Evolutionary conservation across 75 land plant genomes (phyloP), one percentile per base, ranked within the genome.

Genomic region (Azolla pinnata): DNA sequence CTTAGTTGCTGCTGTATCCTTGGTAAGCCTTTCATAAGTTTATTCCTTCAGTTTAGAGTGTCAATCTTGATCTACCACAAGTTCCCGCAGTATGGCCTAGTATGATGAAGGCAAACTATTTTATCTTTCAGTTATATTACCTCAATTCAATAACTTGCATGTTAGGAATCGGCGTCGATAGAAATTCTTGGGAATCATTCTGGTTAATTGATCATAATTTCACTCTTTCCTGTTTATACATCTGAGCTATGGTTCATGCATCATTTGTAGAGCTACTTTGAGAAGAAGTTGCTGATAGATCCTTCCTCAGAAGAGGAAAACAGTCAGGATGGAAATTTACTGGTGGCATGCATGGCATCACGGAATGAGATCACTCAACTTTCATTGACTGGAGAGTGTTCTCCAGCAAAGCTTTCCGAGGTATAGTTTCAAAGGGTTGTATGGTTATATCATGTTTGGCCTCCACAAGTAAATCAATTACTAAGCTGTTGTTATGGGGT

Each of bases 351-450:
- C 58, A 95, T 86, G 98, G 74, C 96, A 7, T 83, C 90, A 26
- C 81, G 86, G 16, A 79, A 86, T 48, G 99, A 89, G 58, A 79
- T 95, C 57, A 95, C 99, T 32, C 96, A 95, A 38, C 71, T 95
- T 2, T 79, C 75, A 16, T 31, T 89, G 45, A 89, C 90, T 1
- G 99, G 99, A 34, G 84, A 95, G 63, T 95, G 96, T 96, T 73
- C 99, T n/a, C 72, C 77, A 10, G 59, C 85, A 24, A 75, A 54
- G 29, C 62, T 77, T 32, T 62, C 88, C 54, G 90, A 89, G 79
- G 96, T 88, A 77, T 57, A 48, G 0, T 31, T 26, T 49, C 7
- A 25, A 45, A 14, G 31, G 34, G 18, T 14, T 44, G 17, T 27
- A 27, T 8, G 34, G 31, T 65, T 34, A 26, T 12, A 12, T 57